Base-by-base conservation (phyloP, 345 rosid species). In the Eucalyptus melliodora region DNA sequence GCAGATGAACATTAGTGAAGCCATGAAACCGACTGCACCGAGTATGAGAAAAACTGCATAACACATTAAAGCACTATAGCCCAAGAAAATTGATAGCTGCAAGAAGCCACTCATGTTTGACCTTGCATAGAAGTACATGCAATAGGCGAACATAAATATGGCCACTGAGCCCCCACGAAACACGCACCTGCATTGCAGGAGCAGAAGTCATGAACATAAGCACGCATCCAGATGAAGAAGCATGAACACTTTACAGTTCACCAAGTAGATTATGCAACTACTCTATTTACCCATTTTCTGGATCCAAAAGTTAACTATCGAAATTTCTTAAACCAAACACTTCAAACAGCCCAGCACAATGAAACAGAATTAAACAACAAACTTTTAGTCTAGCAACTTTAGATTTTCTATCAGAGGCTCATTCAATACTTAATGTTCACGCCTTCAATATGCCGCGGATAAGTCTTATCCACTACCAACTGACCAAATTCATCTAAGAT, bases 31-130 rank as follows among this genome's bases (percentile, higher is more conserved):
- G 67, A 96, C 81, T 53, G 95, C 88, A 47, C 96, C 95, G 34
- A 97, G 94, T 89, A 97, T 94, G 90, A 97, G 91, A 93, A 95
- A 97, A 89, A 96, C 86, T 37, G 95, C 95, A 13, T 96, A 96
- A 94, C 98, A 95, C 83, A 97, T 60, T 92, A 94, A 93, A 62
- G 95, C 95, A 55, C 92, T 95, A 86, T 96, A 96, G 90, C 98
- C 97, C 31, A 96, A 11, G 92, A 96, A 95, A 91, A 94, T 92
- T 6, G 96, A 94, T 47, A 95, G 89, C 94, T 97, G 98, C 95
- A 96, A 45, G 88, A 96, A 88, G 51, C 97, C 97, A 11, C 91
- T 96, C 98, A 96, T 96, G 30, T 89, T 92, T 88, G 98, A 95
- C 89, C 93, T 92, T 14, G 93, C 45, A 26, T 53, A 53, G 59